Base-by-base conservation (phyloP, 2,329 filamentous ascomycete genomes). In the Aspergillus aculeatus region DNA sequence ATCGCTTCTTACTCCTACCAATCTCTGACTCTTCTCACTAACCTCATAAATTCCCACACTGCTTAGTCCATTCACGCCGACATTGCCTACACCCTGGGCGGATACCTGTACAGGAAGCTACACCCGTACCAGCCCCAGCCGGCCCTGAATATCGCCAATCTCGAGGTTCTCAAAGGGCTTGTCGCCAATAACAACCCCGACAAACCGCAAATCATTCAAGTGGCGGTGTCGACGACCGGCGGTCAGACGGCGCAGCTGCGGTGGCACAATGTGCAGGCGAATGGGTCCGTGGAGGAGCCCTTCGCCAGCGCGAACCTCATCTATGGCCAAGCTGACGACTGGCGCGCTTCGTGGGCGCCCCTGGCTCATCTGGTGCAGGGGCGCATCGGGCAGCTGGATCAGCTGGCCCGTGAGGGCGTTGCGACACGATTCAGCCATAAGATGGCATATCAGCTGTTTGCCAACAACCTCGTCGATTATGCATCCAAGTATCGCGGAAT, bases 81-180 rank as follows among this genome's bases (percentile, higher is more conserved):
- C 54, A 68, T 72, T 32, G 68, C 65, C 3, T 62, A 67, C 16
- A 68, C 70, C 1, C 16, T 71, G 19, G 70, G 56, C 16, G 56
- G 67, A 21, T 64, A 72, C 50, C 21, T 72, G n/a, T 62, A 65
- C 57, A 24, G 55, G 10, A 31, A 24, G 9, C 47, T 65, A 23
- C 14, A 11, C 49, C 3, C 63, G 65, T 2, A 16, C 61, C 10
- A 24, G 11, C 12, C 62, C 21, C 21, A 67, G 29, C n/a, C 29
- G 0, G 53, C 68, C 38, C 73, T 81, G 47, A 71, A 80, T 56
- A 70, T 81, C 9, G 50, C 65, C 12, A 67, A 79, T 48, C 61
- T 82, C 51, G 71, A 69, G 16, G 75, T 81, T 7, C 44, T 32
- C 7, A 7, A 32, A 11, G 31, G 31, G 4, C 31, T 32, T 7